Conservation (phyloP, 2,329 filamentous ascomycete genomes). For the Ilyonectria sp. region DNA sequence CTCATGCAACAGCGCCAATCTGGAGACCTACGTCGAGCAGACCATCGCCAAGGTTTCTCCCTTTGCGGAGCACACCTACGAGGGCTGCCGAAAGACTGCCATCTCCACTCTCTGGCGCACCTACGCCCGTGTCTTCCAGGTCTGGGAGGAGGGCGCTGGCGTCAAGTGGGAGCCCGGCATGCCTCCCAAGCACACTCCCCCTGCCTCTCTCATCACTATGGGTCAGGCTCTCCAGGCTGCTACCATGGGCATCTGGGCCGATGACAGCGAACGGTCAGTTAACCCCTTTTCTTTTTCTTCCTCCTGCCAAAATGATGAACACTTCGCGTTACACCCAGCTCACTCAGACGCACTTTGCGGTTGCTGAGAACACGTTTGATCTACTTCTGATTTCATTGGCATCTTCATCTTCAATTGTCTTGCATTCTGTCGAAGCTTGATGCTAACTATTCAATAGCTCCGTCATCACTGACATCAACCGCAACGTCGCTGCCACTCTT, state of each 20-base stretch:
- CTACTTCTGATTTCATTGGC: slow-evolving; percentile 54
- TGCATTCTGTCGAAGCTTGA: slow-evolving; percentile 35
- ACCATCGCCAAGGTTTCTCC: slow-evolving; percentile 86
- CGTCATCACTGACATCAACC: slow-evolving; percentile 95
- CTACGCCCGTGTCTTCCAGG: slow-evolving; percentile 90
- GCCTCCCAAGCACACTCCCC: slow-evolving; percentile 85
- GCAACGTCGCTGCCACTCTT: slow-evolving; percentile 90
- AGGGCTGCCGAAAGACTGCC: slow-evolving; percentile 93
- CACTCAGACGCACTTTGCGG: slow-evolving; percentile 94
- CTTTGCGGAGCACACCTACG: slow-evolving; percentile 89
- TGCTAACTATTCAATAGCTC: slow-evolving; percentile 72
- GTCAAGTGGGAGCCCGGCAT: slow-evolving; percentile 92
- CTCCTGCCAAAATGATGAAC: slow-evolving; percentile 80
- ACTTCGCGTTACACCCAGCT: slow-evolving; percentile 97
- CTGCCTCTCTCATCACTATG: slow-evolving; percentile 85
- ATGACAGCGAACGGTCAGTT: slow-evolving; percentile 94
- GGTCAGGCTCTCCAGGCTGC: slow-evolving; percentile 88
- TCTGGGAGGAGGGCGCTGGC: slow-evolving; percentile 81
- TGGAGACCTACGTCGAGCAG: slow-evolving; percentile 88
- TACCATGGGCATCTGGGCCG: slow-evolving; percentile 88
- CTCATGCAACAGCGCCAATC: slow-evolving; percentile 81
- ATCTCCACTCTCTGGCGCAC: slow-evolving; percentile 94
- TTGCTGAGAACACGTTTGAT: slow-evolving; percentile 86
- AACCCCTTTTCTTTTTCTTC: slow-evolving; percentile 28
- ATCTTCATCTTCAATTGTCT: slow-evolving; percentile 43